Evolutionary conservation across 805 yeast species (phyloP), one percentile per base, ranked within the genome.

Genomic region (Clavispora asparagi): DNA sequence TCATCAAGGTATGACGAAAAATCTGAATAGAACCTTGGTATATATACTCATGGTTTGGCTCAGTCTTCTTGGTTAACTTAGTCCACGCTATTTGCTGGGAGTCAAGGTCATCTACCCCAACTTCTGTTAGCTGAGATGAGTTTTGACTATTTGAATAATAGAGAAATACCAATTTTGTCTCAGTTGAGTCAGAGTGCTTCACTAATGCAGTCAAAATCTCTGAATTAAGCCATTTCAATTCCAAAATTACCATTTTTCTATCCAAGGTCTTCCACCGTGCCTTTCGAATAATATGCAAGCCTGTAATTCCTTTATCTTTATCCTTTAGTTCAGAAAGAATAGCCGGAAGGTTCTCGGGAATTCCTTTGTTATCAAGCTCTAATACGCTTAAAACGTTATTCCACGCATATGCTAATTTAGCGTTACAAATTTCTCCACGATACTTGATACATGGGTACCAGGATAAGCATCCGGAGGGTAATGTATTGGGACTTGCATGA

Each of bases 381-480:
- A 83, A 52, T 1, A 87, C 56, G 0, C 82, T 79, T 44, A 87
- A 55, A 7, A 72, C 68, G 48, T 82, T 80, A n/a, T 79, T 70
- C 85, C 89, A 85, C 33, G 86, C 71, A 52, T 82, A 86, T 0
- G 86, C 91, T 37, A 87, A 60, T 48, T 73, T 64, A 0, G 88
- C 57, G 54, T 54, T 58, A 37, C 45, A 17, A 8, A 30, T 39
- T 27, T 32, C 12, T 4, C 37, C 37, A 9, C 37, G 37, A 33
- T 33, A 17, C 17, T 38, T 38, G 51, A 67, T 61, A 44, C 70
- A 61, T 0, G 94, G 94, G 53, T 70, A 82, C 94, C 92, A 85
- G 13, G 76, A 63, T 8, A 82, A 56, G 48, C 78, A 70, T 0
- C 83, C 86, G 1, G 32, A n/a, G 11, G 38, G 33, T 10, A 33